Base-by-base conservation (phyloP, 73 alveolate genomes). In the Tetrahymena thermophila region DNA sequence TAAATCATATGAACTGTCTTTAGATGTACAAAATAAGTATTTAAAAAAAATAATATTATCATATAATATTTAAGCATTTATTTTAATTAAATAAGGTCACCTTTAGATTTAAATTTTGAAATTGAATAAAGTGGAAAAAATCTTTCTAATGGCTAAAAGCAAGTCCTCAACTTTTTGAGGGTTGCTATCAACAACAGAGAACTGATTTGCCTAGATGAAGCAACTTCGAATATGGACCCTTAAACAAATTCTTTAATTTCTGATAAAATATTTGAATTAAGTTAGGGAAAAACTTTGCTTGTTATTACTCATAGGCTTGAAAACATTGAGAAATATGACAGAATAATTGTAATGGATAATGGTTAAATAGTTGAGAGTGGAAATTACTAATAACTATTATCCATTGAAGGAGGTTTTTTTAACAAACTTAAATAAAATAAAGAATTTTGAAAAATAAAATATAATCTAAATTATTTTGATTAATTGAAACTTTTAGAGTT, bases 171-270 rank as follows among this genome's bases (percentile, higher is more conserved):
- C 96, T 95, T 97, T 85, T 89, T 97, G 94, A 97, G 99, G 95
- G 98, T 97, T 25, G 84, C 97, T 17, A 83, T 97, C 40, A 96
- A 96, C 94, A 96, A 97, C 58, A 97, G 95, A 55, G 96, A 97
- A 89, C 96, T 97, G 38, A 95, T 97, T 85, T 93, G 97, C 71
- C 85, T 97, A 85, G 99, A 97, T 94, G 99, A 97, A 94, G 99
- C 98, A 28, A 97, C 99, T 15, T 96, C 98, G 0, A 97, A 96
- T 93, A 97, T 97, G 95, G 99, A 97, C 96, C 97, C 96, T 57
- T 93, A 96, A 97, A 97, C 99, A 85, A 98, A 97, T 96, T 95
- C 97, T 56, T 85, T 85, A 44, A 56, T 95, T 55, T 95, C 85
- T 43, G 85, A 95, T 35, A 95, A 94, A 31, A 34, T 95, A 28